A percentile compares a stretch with the other conserved stretches of the same genome.
Evolutionary conservation across 441 rosid genomes (phyloP).

Genomic region (Aquilaria agallochum): DNA sequence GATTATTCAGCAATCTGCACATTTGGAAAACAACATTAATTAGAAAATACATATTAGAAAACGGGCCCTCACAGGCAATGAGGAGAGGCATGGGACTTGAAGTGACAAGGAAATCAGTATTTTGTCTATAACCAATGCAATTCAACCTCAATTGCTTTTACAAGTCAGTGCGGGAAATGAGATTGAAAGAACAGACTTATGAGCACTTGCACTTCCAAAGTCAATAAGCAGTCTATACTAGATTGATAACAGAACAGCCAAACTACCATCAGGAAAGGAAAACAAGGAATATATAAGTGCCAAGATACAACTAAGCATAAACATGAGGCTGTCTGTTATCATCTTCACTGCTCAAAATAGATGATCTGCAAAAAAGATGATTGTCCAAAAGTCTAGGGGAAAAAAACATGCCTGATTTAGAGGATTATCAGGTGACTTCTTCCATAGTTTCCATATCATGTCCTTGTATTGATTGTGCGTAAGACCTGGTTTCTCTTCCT

Average conservation of each 20-base stretch:
- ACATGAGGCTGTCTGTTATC: neutral
- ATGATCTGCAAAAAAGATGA: too few relatives aligned
- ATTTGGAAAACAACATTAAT: neutral
- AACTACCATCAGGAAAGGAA: neutral
- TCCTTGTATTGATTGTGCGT: constrained; percentile 96
- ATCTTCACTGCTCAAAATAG: too few relatives aligned
- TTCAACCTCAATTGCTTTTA: too few relatives aligned
- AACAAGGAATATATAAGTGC: neutral
- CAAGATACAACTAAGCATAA: neutral
- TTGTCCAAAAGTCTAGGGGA: neutral
- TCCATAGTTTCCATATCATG: constrained; percentile 98
- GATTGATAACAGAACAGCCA: neutral
- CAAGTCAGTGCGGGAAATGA: too few relatives aligned
- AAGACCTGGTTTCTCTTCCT: constrained; percentile 95
- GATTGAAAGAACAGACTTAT: too few relatives aligned
- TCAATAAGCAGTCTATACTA: too few relatives aligned
- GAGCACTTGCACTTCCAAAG: too few relatives aligned
- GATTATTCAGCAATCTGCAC: constrained; percentile 48
- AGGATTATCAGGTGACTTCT: constrained; percentile 98
- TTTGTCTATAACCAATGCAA: too few relatives aligned
- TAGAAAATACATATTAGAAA: neutral
- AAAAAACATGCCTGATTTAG: constrained; percentile 66
- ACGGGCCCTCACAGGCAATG: too few relatives aligned
- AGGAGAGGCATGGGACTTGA: too few relatives aligned
- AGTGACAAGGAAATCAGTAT: too few relatives aligned